A percentile compares a stretch with the other conserved stretches of the same genome.
Evolutionary conservation across 1,139 yeast genomes (phyloP).

Genomic region (Magnusiomyces ingens): DNA sequence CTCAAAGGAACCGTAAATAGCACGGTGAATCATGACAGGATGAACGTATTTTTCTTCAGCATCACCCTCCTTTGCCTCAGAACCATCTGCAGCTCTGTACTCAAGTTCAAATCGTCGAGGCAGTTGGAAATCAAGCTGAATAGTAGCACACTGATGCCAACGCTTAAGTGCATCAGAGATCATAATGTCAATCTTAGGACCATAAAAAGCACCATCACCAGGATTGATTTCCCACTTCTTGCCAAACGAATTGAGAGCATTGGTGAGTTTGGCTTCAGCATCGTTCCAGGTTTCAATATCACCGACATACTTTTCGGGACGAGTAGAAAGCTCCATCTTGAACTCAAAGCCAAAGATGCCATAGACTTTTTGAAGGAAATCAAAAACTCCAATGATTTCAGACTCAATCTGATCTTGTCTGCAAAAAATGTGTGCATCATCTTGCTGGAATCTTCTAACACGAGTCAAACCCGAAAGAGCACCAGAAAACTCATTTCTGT

Average conservation of each 20-base stretch:
- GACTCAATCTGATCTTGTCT: constrained; percentile 75
- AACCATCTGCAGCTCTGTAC: constrained; percentile 67
- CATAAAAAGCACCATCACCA: constrained; percentile 98
- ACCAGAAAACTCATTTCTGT: constrained; percentile 93
- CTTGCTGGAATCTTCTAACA: constrained; percentile 97
- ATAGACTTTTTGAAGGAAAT: constrained; percentile 71
- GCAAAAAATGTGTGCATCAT: constrained; percentile 97
- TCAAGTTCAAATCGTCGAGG: constrained; percentile 87
- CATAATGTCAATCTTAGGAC: constrained; percentile 95
- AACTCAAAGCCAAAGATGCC: constrained; percentile 83
- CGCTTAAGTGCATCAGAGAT: constrained; percentile 85
- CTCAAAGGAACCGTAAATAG: constrained; percentile 94
- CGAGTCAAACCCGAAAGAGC: constrained; percentile 86
- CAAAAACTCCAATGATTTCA: constrained; percentile 75
- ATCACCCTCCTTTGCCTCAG: constrained; percentile 18
- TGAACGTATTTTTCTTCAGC: constrained; percentile 37
- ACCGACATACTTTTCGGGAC: constrained; percentile 92
- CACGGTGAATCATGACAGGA: constrained; percentile 99
- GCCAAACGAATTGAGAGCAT: constrained; percentile 68
- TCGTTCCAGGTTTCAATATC: constrained; percentile 78
- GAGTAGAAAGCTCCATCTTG: constrained; percentile 83
- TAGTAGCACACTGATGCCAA: constrained; percentile 98
- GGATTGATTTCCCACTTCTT: constrained; percentile 87
- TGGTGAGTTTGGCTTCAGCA: constrained; percentile 74
- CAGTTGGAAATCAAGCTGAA: constrained; percentile 95